phyloP scores from a whole-genome alignment of 306 rosid genomes.

The Prunus mira region DNA sequence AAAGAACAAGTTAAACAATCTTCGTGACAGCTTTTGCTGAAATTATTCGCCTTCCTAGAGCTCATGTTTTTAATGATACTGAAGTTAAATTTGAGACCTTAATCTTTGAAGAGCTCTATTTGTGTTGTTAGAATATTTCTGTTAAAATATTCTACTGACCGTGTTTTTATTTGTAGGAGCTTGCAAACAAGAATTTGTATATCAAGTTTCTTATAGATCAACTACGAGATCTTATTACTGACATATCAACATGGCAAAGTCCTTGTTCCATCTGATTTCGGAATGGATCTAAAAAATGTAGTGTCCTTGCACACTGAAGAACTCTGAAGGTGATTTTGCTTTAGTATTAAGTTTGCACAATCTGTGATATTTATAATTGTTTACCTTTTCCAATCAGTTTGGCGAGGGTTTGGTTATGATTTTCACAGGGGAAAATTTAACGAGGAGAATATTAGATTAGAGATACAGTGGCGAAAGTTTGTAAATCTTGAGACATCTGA shows the following conservation, averaged over 20 bases:
- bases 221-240: constrained; percentile 68
- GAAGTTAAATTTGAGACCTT: background rate
- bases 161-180: constrained; percentile 53
- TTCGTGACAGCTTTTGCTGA: background rate
- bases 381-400: background rate
- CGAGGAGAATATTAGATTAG: background rate
- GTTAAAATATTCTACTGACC: background rate
- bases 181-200: constrained; percentile 64
- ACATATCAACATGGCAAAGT: constrained; percentile 96
- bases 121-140: background rate
- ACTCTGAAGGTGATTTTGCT: background rate
- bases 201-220: constrained; percentile 83
- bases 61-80: background rate
- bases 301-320: background rate
- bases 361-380: background rate
- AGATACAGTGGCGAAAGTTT: background rate
- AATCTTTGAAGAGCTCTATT: background rate
- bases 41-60: background rate
- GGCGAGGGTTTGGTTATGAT: background rate
- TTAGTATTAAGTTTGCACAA: background rate
- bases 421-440: background rate
- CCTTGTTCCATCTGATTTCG: constrained; percentile 54
- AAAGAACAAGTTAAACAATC: background rate
- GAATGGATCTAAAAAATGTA: background rate
- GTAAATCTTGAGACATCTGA: background rate